Percentiles rank a stretch among this genome's conserved stretches.
phyloP scores from a whole-genome alignment of 768 basidiomycete genomes.

The Phylloporus scabripes region DNA sequence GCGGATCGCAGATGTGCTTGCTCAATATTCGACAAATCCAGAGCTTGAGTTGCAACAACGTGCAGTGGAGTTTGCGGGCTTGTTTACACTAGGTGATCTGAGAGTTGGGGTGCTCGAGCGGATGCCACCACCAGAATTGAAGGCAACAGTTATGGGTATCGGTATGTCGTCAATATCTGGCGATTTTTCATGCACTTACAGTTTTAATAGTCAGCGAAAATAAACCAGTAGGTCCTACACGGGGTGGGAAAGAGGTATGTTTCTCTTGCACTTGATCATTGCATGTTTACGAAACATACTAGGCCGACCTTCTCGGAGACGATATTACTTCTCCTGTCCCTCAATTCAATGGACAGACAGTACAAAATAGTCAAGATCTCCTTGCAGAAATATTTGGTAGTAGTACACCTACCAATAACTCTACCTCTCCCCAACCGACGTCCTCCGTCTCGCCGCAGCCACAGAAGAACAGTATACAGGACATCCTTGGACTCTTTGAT shows the following conservation, averaged over 20 bases:
- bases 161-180: constrained; percentile 44
- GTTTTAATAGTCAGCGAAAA: constrained; percentile 77
- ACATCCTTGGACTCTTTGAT: constrained; percentile 88
- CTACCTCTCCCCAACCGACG: constrained; percentile 29
- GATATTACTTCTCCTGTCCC: constrained; percentile 47
- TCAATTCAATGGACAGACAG: constrained; percentile 38
- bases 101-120: constrained; percentile 85
- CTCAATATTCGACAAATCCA: constrained; percentile 79
- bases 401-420: constrained; percentile 27
- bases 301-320: constrained; percentile 79
- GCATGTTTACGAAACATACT: constrained; percentile 5
- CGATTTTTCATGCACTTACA: constrained; percentile 1
- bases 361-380: constrained; percentile 74
- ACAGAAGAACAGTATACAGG: constrained; percentile 65
- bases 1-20: constrained; percentile 70
- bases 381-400: constrained; percentile 92
- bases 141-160: constrained; percentile 92
- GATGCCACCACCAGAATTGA: constrained; percentile 98
- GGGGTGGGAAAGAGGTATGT: constrained; percentile 65
- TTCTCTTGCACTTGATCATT: background rate
- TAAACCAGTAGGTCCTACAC: constrained; percentile 90
- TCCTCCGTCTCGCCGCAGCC: constrained; percentile 40
- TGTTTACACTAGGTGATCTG: constrained; percentile 75
- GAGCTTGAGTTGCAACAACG: constrained; percentile 96
- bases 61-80: constrained; percentile 87